Evolutionary conservation across 192 early-diverging fungal genomes (phyloP).

Genomic region (Coemansia sp.): DNA sequence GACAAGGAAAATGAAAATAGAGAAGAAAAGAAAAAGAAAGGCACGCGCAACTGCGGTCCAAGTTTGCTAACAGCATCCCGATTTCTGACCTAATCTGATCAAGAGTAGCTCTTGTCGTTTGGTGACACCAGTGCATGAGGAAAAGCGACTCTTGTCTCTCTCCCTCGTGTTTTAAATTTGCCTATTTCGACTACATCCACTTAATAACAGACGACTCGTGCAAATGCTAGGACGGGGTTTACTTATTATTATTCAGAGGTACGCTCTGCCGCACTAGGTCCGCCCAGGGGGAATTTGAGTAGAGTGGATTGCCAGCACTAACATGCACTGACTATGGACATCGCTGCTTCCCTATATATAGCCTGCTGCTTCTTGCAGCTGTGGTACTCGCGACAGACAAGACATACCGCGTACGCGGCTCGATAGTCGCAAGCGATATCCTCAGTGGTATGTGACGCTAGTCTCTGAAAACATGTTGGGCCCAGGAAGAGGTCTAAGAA

Average conservation of each 20-base stretch:
- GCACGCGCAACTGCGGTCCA: neutral
- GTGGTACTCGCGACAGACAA: conserved; percentile 24
- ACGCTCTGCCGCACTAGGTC: conserved; percentile 3
- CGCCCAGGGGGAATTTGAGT: neutral
- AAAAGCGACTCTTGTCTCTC: neutral
- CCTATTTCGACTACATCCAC: no score
- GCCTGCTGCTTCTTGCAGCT: conserved; percentile 27
- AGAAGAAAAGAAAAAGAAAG: neutral
- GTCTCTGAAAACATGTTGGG: neutral
- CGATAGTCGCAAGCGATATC: conserved; percentile 38
- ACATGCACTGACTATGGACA: neutral
- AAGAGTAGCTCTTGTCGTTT: conserved; percentile 15
- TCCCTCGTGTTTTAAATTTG: neutral
- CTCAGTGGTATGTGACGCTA: conserved; percentile 12
- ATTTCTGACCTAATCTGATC: conserved; percentile 75
- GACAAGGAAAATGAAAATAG: neutral
- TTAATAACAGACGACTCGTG: neutral
- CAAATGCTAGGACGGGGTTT: conserved; percentile 25
- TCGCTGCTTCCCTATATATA: neutral
- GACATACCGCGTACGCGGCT: conserved; percentile 53
- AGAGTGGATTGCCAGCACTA: neutral
- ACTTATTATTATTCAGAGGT: conserved; percentile 45
- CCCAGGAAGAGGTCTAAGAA: neutral
- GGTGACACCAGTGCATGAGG: neutral
- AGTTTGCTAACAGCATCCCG: conserved; percentile 58